Evolutionary conservation across 768 basidiomycete species (phyloP).

Genomic region (Ephemerocybe angulata): DNA sequence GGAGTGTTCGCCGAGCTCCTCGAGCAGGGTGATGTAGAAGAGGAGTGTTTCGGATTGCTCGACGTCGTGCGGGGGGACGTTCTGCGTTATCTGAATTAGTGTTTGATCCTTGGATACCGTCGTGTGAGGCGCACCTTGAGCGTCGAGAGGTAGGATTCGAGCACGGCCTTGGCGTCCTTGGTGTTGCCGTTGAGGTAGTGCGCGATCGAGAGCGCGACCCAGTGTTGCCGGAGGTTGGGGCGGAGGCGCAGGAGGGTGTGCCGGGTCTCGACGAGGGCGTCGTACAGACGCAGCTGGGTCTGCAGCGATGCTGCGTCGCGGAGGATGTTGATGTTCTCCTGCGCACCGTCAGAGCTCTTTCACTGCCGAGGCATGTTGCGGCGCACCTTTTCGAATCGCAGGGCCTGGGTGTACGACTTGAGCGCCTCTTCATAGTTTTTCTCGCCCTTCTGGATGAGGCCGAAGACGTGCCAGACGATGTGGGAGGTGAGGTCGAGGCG

Average conservation of each 20-base stretch:
- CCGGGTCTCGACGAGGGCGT: slow-evolving; percentile 76
- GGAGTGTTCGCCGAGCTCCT: slow-evolving; percentile 62
- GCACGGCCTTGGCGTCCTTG: slow-evolving; percentile 61
- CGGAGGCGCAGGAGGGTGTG: slow-evolving; percentile 75
- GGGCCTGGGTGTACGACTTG: slow-evolving; percentile 87
- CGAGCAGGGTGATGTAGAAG: slow-evolving; percentile 70
- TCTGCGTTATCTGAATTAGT: slow-evolving; percentile 38
- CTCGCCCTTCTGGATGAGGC: slow-evolving; percentile 89
- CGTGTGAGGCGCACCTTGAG: slow-evolving; percentile 54
- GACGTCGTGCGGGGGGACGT: slow-evolving; percentile 72
- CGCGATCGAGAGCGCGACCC: slow-evolving; percentile 87
- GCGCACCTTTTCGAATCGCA: slow-evolving; percentile 83
- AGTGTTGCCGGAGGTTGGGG: slow-evolving; percentile 81
- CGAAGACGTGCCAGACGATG: slow-evolving; percentile 98
- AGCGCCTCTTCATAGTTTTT: slow-evolving; percentile 94
- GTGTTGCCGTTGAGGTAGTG: slow-evolving; percentile 80
- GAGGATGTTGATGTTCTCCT: slow-evolving; percentile 95
- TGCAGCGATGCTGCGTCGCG: slow-evolving; percentile 88
- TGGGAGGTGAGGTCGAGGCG: slow-evolving; percentile 81
- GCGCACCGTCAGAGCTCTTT: not conserved
- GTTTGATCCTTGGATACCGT: not conserved
- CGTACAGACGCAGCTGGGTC: slow-evolving; percentile 80
- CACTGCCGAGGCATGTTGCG: not conserved
- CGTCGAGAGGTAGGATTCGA: slow-evolving; percentile 67
- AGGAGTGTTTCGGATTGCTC: slow-evolving; percentile 82